A percentile compares a stretch with the other conserved stretches of the same genome.
Evolutionary conservation across 805 yeast species (phyloP).

Genomic region (Zygotorulaspora sp.): DNA sequence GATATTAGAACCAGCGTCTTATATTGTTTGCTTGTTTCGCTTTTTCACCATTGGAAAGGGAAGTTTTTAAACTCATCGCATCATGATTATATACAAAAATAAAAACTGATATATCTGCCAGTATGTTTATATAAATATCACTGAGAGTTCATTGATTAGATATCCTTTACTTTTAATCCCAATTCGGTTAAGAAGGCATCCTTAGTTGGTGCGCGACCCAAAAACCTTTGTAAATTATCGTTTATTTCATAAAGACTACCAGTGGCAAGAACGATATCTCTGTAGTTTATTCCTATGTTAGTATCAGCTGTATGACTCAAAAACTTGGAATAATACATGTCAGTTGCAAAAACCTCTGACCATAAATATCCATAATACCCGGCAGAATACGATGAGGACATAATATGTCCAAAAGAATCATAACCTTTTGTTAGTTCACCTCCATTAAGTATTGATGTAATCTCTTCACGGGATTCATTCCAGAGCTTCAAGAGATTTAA

Average conservation of each 20-base stretch:
- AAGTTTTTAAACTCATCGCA: not conserved
- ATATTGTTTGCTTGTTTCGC: conserved; percentile 21
- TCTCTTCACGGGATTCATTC: conserved; percentile 62
- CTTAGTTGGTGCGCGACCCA: conserved; percentile 73
- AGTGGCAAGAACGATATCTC: conserved; percentile 61
- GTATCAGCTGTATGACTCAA: conserved; percentile 62
- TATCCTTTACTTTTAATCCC: conserved; percentile 36
- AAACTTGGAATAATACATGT: conserved; percentile 70
- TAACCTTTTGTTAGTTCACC: conserved; percentile 58
- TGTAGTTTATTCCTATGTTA: conserved; percentile 56
- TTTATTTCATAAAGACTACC: conserved; percentile 73
- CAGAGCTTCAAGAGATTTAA: conserved; percentile 53
- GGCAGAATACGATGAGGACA: conserved; percentile 80
- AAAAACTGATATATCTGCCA: not conserved
- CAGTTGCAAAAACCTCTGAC: conserved; percentile 82
- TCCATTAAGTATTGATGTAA: conserved; percentile 55
- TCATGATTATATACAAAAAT: not conserved
- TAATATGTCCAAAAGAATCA: conserved; percentile 71
- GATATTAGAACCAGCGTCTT: conserved; percentile 24
- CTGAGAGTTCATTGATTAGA: too few relatives aligned
- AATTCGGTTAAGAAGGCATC: conserved; percentile 69
- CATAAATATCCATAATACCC: conserved; percentile 85
- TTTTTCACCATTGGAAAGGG: conserved; percentile 15
- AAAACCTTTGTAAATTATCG: conserved; percentile 57
- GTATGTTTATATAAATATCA: conserved; percentile 1